Evolutionary conservation across 106 monocot genomes (phyloP).

Genomic region (Apostasia ramifera): DNA sequence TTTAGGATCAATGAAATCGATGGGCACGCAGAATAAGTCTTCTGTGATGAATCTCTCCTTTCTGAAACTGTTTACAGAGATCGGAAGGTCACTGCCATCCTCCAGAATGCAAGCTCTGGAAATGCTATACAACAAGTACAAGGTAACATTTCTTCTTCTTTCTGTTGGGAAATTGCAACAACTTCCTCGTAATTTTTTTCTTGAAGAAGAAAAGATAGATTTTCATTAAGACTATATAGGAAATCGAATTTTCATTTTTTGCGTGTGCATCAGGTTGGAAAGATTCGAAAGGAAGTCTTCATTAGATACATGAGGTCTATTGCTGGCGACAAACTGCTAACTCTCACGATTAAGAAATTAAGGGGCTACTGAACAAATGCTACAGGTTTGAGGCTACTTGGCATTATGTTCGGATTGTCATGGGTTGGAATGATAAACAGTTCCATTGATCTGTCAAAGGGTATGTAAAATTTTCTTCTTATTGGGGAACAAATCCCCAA

Average conservation of each 20-base stretch:
- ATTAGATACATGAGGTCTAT: conserved; percentile 7
- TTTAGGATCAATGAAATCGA: not conserved
- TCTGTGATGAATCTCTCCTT: conserved; percentile 10
- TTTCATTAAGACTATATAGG: too few relatives aligned
- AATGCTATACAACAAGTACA: conserved; percentile 14
- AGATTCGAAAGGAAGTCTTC: not conserved
- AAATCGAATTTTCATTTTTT: too few relatives aligned
- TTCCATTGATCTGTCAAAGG: too few relatives aligned
- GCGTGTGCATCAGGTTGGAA: not conserved
- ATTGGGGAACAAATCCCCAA: too few relatives aligned
- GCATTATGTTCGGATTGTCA: too few relatives aligned
- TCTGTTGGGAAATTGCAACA: not conserved
- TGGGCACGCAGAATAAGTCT: not conserved
- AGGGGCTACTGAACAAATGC: not conserved
- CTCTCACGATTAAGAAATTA: not conserved
- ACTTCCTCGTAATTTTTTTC: too few relatives aligned
- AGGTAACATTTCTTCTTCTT: conserved; percentile 12
- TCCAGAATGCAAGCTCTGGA: conserved; percentile 12
- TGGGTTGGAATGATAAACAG: too few relatives aligned
- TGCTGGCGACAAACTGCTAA: conserved; percentile 2
- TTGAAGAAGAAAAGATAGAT: too few relatives aligned
- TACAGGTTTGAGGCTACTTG: too few relatives aligned
- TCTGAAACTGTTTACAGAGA: conserved; percentile 21
- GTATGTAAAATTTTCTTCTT: too few relatives aligned
- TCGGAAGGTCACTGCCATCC: conserved; percentile 17